A percentile compares a stretch with the other conserved stretches of the same genome.
phyloP scores from a whole-genome alignment of 805 yeast species.

The Candida silvicultrix region DNA sequence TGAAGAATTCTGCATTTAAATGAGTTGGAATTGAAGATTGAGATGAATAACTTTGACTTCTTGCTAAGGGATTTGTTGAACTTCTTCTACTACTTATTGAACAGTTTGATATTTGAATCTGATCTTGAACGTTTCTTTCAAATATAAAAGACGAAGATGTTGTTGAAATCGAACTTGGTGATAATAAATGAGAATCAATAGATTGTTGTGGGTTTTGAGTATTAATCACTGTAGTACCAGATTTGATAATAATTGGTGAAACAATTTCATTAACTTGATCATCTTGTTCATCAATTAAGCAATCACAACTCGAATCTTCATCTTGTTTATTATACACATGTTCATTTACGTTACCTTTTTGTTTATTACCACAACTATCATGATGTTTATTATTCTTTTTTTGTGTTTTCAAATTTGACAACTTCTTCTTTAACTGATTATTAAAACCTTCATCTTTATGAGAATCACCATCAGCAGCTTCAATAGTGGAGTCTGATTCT shows the following conservation, averaged over 20 bases:
- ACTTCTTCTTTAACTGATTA: constrained; percentile 1
- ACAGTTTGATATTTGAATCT: constrained; percentile 1
- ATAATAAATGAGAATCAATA: background rate
- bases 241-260: background rate
- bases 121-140: constrained; percentile 15
- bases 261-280: constrained; percentile 4
- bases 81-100: constrained; percentile 1
- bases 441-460: background rate
- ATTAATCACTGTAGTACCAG: background rate
- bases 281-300: constrained; percentile 1
- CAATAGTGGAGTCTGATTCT: background rate
- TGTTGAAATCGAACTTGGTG: constrained; percentile 2
- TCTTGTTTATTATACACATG: background rate
- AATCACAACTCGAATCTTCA: background rate
- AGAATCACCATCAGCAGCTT: background rate
- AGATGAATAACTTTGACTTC: constrained; percentile 4
- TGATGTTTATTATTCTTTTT: background rate
- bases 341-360: background rate
- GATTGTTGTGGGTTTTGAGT: background rate
- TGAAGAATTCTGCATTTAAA: constrained; percentile 3
- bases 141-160: constrained; percentile 8
- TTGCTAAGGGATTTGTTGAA: constrained; percentile 4
- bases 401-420: background rate
- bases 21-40: constrained; percentile 3
- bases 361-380: background rate